phyloP scores from a whole-genome alignment of 306 rosid species.

The Castanea sativa region DNA sequence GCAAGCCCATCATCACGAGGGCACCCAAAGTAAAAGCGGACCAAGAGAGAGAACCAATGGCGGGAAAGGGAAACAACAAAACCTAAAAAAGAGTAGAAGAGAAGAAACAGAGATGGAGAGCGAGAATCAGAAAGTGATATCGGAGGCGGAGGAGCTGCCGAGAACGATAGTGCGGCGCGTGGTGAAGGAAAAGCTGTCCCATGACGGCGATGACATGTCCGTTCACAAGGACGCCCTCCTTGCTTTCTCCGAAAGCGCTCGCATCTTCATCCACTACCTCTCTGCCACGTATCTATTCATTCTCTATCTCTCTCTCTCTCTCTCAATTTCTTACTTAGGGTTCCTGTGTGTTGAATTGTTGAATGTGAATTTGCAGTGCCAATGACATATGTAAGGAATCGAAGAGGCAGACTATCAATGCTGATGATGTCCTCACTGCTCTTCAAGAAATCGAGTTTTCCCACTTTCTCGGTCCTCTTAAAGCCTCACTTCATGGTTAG shows the following conservation, averaged over 20 bases:
- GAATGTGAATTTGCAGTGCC: conserved; percentile 49
- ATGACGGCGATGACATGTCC: conserved; percentile 54
- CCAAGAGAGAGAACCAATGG: no score
- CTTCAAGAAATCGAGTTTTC: conserved; percentile 85
- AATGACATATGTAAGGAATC: conserved; percentile 90
- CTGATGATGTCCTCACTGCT: conserved; percentile 76
- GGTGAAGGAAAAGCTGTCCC: conserved; percentile 80
- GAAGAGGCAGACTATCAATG: conserved; percentile 81
- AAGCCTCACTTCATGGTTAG: conserved; percentile 68
- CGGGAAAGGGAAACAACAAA: not conserved
- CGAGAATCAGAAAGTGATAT: conserved; percentile 18
- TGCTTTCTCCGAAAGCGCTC: conserved; percentile 85
- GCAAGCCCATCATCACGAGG: no score
- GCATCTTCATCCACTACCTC: conserved; percentile 88
- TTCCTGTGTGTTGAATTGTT: rapidly evolving
- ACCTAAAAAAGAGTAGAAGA: conserved; percentile 12
- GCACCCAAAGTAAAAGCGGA: no score
- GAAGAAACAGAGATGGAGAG: conserved; percentile 36
- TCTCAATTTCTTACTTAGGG: not conserved
- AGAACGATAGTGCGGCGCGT: conserved; percentile 84
- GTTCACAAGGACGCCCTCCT: conserved; percentile 71
- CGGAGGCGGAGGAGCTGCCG: conserved; percentile 74
- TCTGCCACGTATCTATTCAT: conserved; percentile 66
- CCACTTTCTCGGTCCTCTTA: conserved; percentile 66
- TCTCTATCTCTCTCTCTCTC: not conserved